These are phyloP conservation scores for Plantago ovata DNA, from an alignment of 257 asterid genomes.

Conservation along the genomic window DNA sequence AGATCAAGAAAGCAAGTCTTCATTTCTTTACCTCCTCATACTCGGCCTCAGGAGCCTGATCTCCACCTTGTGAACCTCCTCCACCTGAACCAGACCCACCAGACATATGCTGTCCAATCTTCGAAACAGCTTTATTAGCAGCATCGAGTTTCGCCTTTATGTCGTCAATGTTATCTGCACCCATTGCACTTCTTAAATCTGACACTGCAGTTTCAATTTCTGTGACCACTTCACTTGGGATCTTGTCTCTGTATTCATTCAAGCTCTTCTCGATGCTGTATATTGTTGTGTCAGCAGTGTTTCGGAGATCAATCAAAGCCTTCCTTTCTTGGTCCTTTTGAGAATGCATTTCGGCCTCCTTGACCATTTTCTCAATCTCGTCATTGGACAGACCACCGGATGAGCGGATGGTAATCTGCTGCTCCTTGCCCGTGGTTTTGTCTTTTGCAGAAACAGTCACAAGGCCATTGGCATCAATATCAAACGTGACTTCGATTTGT, in stretches of 20 bases:
- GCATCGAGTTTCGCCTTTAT: slow-evolving; percentile 58
- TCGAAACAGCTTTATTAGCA: slow-evolving; percentile 65
- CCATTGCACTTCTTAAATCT: slow-evolving; percentile 51
- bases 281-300: slow-evolving; percentile 59
- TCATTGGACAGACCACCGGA: slow-evolving; percentile 66
- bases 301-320: slow-evolving; percentile 49
- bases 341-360: slow-evolving; percentile 41
- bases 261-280: slow-evolving; percentile 67
- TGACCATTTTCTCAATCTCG: slow-evolving; percentile 43
- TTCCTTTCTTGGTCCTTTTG: slow-evolving; percentile 64
- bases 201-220: slow-evolving; percentile 57
- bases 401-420: slow-evolving; percentile 71
- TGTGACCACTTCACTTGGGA: slow-evolving; percentile 52
- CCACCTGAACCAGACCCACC: slow-evolving; percentile 44
- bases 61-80: slow-evolving; percentile 63
- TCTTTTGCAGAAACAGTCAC: slow-evolving; percentile 37
- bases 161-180: slow-evolving; percentile 37
- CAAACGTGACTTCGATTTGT: too few species aligned
- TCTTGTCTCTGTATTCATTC: slow-evolving; percentile 10
- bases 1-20: neutral
- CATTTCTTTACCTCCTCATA: slow-evolving; percentile 78
- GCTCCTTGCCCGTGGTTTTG: slow-evolving; percentile 64
- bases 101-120: slow-evolving; percentile 76
- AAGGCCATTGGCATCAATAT: too few species aligned
- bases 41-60: slow-evolving; percentile 62